phyloP scores from a whole-genome alignment of 2,329 filamentous ascomycete species.

The Cercospora sesami region DNA sequence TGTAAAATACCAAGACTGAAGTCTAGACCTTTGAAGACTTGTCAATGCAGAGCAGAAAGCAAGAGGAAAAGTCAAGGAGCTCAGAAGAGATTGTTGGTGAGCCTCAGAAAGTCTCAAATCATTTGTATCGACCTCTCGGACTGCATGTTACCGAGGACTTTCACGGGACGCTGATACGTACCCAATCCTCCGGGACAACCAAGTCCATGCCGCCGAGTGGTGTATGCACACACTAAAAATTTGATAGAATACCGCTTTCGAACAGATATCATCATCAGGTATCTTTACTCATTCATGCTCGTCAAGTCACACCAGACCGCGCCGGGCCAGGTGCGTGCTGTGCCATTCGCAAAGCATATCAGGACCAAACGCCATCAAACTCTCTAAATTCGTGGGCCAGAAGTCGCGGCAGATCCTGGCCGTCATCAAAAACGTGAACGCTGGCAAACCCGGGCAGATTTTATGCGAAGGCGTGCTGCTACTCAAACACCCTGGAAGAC shows the following conservation, averaged over 20 bases:
- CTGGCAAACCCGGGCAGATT: constrained; percentile 1
- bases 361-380: constrained; percentile 7
- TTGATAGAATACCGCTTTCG: constrained; percentile 1
- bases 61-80: background rate
- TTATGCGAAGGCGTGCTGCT: background rate
- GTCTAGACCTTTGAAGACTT: background rate
- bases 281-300: constrained; percentile 12
- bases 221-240: constrained; percentile 10
- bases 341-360: background rate
- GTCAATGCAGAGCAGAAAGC: background rate
- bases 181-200: constrained; percentile 5
- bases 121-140: constrained; percentile 2
- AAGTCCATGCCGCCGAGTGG: background rate
- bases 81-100: background rate
- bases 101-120: background rate
- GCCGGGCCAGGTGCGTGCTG: constrained; percentile 7
- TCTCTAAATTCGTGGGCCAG: constrained; percentile 2
- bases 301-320: constrained; percentile 1
- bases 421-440: constrained; percentile 10
- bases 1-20: background rate
- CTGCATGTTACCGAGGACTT: constrained; percentile 8
- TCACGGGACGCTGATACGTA: constrained; percentile 9
- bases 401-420: constrained; percentile 3
- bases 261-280: background rate
- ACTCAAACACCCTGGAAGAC: background rate